Conservation (phyloP, 257 asterid genomes). For the Dorcoceras hygrometricum region DNA sequence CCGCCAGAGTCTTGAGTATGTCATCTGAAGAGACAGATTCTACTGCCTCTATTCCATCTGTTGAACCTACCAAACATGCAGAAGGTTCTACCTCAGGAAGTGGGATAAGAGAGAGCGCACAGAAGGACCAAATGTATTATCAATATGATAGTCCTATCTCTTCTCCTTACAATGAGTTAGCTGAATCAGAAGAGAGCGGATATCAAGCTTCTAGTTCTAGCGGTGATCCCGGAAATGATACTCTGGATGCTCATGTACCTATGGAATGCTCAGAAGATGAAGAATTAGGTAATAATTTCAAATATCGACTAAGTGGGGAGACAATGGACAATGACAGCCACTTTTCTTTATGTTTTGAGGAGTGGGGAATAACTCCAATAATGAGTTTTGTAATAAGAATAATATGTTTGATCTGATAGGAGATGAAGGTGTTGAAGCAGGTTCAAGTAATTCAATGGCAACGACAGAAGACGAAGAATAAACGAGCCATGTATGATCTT, state of each 20-base stretch:
- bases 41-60: constrained; percentile 16
- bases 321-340: neutral
- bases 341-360: neutral
- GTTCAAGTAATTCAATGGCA: constrained; percentile 8
- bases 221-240: constrained; percentile 11
- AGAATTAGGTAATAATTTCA: neutral
- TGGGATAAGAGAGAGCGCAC: constrained; percentile 11
- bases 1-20: constrained; percentile 24
- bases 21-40: constrained; percentile 25
- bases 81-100: constrained; percentile 25
- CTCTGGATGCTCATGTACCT: constrained; percentile 25
- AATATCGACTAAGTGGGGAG: neutral
- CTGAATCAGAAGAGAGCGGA: neutral
- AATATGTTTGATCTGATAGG: constrained; percentile 6
- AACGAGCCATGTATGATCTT: neutral
- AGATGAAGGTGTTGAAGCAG: neutral
- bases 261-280: neutral
- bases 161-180: neutral
- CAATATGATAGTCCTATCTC: neutral
- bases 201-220: constrained; percentile 11
- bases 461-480: neutral
- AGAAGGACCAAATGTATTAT: neutral
- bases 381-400: neutral
- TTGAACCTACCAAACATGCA: constrained; percentile 17
- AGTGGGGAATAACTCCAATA: neutral